phyloP scores from a whole-genome alignment of 2,329 filamentous ascomycete species.

The Parascedosporium putredinis region DNA sequence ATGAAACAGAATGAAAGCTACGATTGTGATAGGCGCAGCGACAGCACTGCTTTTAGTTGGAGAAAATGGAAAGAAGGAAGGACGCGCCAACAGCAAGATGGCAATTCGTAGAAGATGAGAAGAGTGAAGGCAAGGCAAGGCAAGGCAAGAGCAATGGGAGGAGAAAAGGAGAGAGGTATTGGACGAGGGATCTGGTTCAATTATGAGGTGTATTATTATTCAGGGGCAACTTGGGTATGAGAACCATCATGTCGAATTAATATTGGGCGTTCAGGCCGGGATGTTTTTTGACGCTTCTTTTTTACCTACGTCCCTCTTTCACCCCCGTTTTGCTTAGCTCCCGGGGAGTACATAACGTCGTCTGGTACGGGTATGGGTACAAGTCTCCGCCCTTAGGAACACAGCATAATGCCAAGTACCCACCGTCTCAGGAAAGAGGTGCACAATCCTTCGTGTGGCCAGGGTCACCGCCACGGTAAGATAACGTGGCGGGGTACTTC shows the following conservation, averaged over 20 bases:
- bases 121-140: too few species aligned
- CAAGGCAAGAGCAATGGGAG: background rate
- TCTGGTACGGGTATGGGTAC: too few species aligned
- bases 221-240: conserved; percentile 8
- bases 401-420: background rate
- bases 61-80: background rate
- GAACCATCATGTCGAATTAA: conserved; percentile 9
- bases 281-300: background rate
- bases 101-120: background rate
- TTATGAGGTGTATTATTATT: conserved; percentile 8
- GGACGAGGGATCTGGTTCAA: background rate
- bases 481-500: background rate
- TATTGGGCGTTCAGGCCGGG: conserved; percentile 3
- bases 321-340: background rate
- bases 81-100: background rate
- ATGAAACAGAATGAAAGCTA: conserved; percentile 6
- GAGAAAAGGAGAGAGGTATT: background rate
- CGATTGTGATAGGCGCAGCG: background rate
- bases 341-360: background rate
- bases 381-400: background rate
- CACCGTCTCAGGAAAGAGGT: background rate
- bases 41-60: background rate
- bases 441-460: background rate
- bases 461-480: background rate
- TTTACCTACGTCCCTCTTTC: background rate